Conservation (phyloP, 2,329 filamentous ascomycete species). For the Lachnellula occidentalis region DNA sequence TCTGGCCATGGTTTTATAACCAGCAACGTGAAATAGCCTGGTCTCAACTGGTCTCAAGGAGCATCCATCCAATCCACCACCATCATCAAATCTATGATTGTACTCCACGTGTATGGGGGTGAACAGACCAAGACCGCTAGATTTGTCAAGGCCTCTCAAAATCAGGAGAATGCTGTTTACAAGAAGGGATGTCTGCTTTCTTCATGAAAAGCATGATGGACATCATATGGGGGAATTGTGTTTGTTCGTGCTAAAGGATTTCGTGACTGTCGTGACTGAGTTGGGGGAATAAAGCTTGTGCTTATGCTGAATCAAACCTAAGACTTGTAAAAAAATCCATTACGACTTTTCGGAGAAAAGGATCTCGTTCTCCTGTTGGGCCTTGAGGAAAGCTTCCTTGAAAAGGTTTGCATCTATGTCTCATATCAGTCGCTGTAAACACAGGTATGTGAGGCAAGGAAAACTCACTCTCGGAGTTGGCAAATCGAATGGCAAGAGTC, state of each 20-base stretch:
- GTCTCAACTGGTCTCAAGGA: conserved; percentile 19
- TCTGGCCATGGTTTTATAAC: not conserved
- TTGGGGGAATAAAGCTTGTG: conserved; percentile 10
- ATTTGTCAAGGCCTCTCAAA: conserved; percentile 15
- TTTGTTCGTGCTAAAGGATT: conserved; percentile 14
- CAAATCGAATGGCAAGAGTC: conserved; percentile 94
- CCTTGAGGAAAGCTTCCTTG: conserved; percentile 96
- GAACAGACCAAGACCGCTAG: conserved; percentile 17
- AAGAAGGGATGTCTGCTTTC: conserved; percentile 12
- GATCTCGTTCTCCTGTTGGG: conserved; percentile 90
- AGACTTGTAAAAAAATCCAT: conserved; percentile 9
- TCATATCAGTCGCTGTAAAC: conserved; percentile 19
- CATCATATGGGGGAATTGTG: conserved; percentile 13
- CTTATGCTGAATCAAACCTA: conserved; percentile 17
- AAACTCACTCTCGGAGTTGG: conserved; percentile 88
- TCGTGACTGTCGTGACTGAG: conserved; percentile 26
- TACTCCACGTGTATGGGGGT: conserved; percentile 9
- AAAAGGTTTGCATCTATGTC: conserved; percentile 83
- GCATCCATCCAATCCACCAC: conserved; percentile 21
- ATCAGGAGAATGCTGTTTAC: conserved; percentile 12
- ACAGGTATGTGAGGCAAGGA: not conserved
- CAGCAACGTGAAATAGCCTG: not conserved
- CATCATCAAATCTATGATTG: conserved; percentile 25
- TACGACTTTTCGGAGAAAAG: conserved; percentile 58
- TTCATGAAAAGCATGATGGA: conserved; percentile 17